Evolutionary conservation across 2,329 filamentous ascomycete species (phyloP).

Genomic region (Microascus cirrosus): DNA sequence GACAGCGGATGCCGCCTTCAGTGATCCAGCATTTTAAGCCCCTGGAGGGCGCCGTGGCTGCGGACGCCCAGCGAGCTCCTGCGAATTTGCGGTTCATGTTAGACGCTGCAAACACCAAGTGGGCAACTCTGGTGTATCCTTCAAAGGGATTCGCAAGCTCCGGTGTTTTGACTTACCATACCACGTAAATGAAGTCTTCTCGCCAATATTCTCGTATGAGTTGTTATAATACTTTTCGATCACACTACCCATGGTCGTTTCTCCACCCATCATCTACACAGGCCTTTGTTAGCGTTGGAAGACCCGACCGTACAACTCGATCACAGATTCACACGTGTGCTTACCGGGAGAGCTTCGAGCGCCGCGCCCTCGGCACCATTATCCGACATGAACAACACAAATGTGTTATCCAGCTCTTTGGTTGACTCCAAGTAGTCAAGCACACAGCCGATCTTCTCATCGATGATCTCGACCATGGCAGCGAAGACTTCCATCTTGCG

Average conservation of each 20-base stretch:
- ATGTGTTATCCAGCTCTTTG: slow-evolving; percentile 40
- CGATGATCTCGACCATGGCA: slow-evolving; percentile 42
- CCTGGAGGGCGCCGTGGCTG: slow-evolving; percentile 35
- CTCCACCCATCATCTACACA: slow-evolving; percentile 12
- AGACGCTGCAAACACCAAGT: too few relatives aligned
- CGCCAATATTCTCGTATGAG: slow-evolving; percentile 25
- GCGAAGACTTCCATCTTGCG: slow-evolving; percentile 30
- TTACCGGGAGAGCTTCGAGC: slow-evolving; percentile 27
- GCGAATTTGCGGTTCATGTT: too few relatives aligned
- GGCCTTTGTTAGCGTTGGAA: too few relatives aligned
- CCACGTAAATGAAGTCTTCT: slow-evolving; percentile 32
- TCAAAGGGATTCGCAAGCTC: too few relatives aligned
- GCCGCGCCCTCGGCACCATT: slow-evolving; percentile 41
- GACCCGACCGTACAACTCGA: too few relatives aligned
- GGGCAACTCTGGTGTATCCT: too few relatives aligned
- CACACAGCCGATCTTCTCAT: slow-evolving; percentile 36
- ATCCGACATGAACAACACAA: slow-evolving; percentile 42
- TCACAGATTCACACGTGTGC: too few relatives aligned
- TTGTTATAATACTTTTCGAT: slow-evolving; percentile 37
- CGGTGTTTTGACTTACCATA: slow-evolving; percentile 21
- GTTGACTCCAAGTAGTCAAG: slow-evolving; percentile 32
- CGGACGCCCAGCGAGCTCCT: slow-evolving; percentile 32
- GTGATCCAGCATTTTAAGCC: slow-evolving; percentile 26
- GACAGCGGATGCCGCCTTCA: background rate
- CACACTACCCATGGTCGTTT: background rate